phyloP scores from a whole-genome alignment of 2,329 filamentous ascomycete species.

The Xylariaceae sp. region DNA sequence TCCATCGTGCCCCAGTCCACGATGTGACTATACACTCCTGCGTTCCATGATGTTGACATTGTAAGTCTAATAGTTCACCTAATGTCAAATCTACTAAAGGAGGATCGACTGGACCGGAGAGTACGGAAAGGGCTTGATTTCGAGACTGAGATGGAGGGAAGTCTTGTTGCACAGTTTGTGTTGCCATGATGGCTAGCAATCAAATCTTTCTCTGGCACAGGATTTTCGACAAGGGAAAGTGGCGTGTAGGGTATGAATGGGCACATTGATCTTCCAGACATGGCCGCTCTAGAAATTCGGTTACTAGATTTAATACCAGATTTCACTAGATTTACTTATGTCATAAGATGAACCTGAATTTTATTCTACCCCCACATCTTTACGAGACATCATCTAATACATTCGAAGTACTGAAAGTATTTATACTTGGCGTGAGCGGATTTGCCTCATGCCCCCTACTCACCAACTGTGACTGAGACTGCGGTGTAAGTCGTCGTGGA shows the following conservation, averaged over 20 bases:
- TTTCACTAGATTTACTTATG: too few relatives aligned
- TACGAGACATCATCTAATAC: too few relatives aligned
- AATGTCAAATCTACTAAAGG: slow-evolving; percentile 68
- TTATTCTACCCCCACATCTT: neutral
- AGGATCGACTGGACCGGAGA: slow-evolving; percentile 65
- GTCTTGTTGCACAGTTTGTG: slow-evolving; percentile 16
- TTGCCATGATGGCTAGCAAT: slow-evolving; percentile 23
- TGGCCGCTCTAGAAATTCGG: neutral
- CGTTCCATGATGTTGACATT: slow-evolving; percentile 61
- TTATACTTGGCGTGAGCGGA: too few relatives aligned
- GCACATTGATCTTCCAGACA: neutral
- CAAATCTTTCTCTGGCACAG: too few relatives aligned
- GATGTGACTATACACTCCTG: slow-evolving; percentile 69
- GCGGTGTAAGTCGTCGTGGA: too few relatives aligned
- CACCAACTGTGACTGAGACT: too few relatives aligned
- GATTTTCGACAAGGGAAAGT: neutral
- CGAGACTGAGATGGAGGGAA: slow-evolving; percentile 14
- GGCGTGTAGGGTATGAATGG: neutral
- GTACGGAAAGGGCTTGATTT: slow-evolving; percentile 49
- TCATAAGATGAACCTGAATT: too few relatives aligned
- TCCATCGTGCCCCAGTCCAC: slow-evolving; percentile 73
- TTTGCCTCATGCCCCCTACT: too few relatives aligned
- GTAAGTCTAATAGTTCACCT: slow-evolving; percentile 67
- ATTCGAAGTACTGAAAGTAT: too few relatives aligned
- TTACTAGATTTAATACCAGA: neutral